Percentiles rank a stretch among this genome's conserved stretches.
Conservation (phyloP, 257 asterid genomes). For the Nicotiana paniculata region DNA sequence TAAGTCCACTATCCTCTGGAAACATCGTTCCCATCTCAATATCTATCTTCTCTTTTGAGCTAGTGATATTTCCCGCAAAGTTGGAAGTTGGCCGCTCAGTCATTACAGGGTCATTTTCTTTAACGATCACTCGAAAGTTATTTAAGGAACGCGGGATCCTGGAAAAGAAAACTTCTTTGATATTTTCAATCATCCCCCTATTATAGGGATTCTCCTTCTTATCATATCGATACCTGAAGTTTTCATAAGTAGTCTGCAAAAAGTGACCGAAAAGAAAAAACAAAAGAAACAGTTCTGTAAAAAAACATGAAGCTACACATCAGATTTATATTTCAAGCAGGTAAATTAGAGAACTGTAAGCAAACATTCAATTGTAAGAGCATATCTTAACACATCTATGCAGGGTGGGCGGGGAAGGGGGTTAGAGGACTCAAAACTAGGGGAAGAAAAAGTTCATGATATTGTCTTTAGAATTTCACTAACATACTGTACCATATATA, state of each 20-base stretch:
- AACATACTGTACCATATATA: too few relatives aligned
- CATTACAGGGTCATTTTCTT: conserved; percentile 45
- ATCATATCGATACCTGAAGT: conserved; percentile 75
- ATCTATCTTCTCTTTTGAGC: conserved; percentile 64
- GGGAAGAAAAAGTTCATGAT: background rate
- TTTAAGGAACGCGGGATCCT: conserved; percentile 69
- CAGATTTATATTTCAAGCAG: background rate
- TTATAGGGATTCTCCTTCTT: conserved; percentile 83
- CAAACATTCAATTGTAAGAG: background rate
- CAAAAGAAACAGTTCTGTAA: background rate
- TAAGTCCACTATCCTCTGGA: conserved; percentile 31
- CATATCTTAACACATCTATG: background rate
- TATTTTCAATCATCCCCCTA: conserved; percentile 58
- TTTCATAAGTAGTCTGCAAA: conserved; percentile 91
- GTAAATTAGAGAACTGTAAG: background rate
- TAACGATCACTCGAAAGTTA: conserved; percentile 47
- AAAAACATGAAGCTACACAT: background rate
- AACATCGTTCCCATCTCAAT: conserved; percentile 59
- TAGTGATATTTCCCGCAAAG: conserved; percentile 27
- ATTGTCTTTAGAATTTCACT: too few relatives aligned
- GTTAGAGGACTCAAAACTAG: background rate
- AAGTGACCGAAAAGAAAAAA: background rate
- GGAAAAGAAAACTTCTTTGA: conserved; percentile 64
- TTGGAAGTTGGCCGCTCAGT: conserved; percentile 31
- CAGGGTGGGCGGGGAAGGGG: background rate